Evolutionary conservation across 225 moss, liverwort and hornwort genomes (phyloP).

Genomic region (Marchantia polymorpha): DNA sequence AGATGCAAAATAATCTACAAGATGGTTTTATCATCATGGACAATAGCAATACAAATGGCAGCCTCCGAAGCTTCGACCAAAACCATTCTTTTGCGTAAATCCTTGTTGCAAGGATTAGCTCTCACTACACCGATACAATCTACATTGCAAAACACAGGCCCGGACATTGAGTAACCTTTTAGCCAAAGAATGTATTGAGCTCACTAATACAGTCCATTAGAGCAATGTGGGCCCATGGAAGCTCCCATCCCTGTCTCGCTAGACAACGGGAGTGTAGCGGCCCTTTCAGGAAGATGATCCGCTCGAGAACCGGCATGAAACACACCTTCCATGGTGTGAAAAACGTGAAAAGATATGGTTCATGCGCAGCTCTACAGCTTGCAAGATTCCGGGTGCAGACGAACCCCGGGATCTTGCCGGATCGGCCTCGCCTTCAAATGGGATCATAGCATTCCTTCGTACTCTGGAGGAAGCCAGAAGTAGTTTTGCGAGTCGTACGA

Average conservation of each 20-base stretch:
- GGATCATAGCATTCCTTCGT: background rate
- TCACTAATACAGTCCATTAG: conserved; percentile 32
- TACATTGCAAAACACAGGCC: conserved; percentile 38
- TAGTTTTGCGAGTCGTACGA: background rate
- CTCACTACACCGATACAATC: conserved; percentile 47
- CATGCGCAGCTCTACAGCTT: conserved; percentile 36
- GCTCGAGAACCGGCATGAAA: conserved; percentile 44
- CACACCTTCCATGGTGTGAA: conserved; percentile 40
- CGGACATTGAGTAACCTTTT: conserved; percentile 30
- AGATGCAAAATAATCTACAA: conserved; percentile 41
- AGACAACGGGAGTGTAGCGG: conserved; percentile 10
- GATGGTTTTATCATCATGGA: conserved; percentile 43
- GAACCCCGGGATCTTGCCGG: background rate
- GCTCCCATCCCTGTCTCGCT: conserved; percentile 18
- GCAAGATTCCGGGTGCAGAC: background rate
- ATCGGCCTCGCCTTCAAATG: background rate
- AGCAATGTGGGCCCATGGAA: conserved; percentile 19
- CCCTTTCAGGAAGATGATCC: conserved; percentile 20
- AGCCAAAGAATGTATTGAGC: conserved; percentile 44
- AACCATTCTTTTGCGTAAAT: conserved; percentile 31
- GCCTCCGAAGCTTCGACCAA: conserved; percentile 21
- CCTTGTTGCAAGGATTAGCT: conserved; percentile 29
- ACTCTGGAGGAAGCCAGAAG: conserved; percentile 16
- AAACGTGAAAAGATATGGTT: conserved; percentile 35
- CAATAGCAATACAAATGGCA: conserved; percentile 44